phyloP scores from a whole-genome alignment of 495 filamentous ascomycete genomes.

The Diplogelasinospora grovesii region DNA sequence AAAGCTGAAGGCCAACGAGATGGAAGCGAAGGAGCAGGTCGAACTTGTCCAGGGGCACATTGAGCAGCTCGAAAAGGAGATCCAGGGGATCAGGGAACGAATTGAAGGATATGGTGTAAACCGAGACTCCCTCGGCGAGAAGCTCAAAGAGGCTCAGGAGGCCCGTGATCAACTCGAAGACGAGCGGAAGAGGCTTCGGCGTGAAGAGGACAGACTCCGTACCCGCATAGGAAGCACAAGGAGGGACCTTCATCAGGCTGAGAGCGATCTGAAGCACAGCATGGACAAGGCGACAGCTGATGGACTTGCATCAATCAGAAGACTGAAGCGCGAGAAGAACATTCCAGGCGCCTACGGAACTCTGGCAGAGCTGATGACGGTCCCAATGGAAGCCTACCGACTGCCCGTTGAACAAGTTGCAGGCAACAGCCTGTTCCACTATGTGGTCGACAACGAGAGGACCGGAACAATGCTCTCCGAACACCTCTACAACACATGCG shows the following conservation, averaged over 20 bases:
- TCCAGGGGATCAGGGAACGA: conserved; percentile 58
- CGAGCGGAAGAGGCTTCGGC: conserved; percentile 82
- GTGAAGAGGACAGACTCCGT: conserved; percentile 81
- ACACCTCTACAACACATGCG: conserved; percentile 66
- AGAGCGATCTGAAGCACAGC: conserved; percentile 67
- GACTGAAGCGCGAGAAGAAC: conserved; percentile 67
- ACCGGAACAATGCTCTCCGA: conserved; percentile 78
- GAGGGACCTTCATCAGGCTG: conserved; percentile 66
- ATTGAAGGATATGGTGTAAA: conserved; percentile 74
- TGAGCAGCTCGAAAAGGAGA: conserved; percentile 62
- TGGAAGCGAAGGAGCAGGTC: conserved; percentile 85
- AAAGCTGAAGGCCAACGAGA: conserved; percentile 71
- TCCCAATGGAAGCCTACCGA: conserved; percentile 69
- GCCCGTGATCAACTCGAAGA: conserved; percentile 73
- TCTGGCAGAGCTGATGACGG: conserved; percentile 81
- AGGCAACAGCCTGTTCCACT: conserved; percentile 90
- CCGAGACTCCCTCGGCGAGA: conserved; percentile 60
- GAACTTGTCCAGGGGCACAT: conserved; percentile 64
- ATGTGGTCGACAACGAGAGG: conserved; percentile 87
- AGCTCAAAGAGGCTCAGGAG: conserved; percentile 75
- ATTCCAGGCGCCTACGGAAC: conserved; percentile 90
- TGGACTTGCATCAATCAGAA: conserved; percentile 74
- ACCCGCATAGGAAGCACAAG: conserved; percentile 68
- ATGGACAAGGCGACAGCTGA: conserved; percentile 85
- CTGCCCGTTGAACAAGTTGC: conserved; percentile 90